Evolutionary conservation across 306 rosid genomes (phyloP), one percentile per base, ranked within the genome.

Genomic region (Casuarina equisetifolia): DNA sequence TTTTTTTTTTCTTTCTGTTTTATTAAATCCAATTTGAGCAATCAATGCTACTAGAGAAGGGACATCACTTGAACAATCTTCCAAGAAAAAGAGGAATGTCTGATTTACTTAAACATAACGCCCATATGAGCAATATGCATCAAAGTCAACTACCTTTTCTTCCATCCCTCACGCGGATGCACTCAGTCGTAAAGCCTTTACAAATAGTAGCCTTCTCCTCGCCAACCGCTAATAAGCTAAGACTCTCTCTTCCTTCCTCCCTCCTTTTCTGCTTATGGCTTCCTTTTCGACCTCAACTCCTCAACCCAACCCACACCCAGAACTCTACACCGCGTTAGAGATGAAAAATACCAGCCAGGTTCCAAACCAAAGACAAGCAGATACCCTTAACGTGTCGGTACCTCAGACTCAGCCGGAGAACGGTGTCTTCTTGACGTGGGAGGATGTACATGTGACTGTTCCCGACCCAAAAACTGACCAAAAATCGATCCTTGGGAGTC

Each of bases 361-460:
- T 20, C 55, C 39, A 81, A 85, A 45, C 55, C 25, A n/a, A 79
- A 43, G 49, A 77, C 4, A 59, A 17, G 16, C 5, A 3, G 20
- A 6, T 38, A 49, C 25, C 5, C 17, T 40, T 16, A 36, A 57
- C 12, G 25, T 8, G 63, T 0, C 20, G 63, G 2, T 9, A 35
- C 49, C 1, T 78, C 42, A 25, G 77, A 59, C 25, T 17, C 73
- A 0, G 35, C 13, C 40, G 51, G 63, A 72, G 16, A 45, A 43
- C 15, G 86, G 81, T 40, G 70, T 73, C 19, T 79, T 50, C 76
- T 66, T 83, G 84, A 80, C 84, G 20, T 83, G 86, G 86, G 69
- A 83, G 6, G 84, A 79, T 59, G 35, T 83, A 72, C 73, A 81
- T 84, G 84, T 83, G 53, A 76, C 49, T 12, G 73, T 79, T 72